Evolutionary conservation across 2,329 filamentous ascomycete genomes (phyloP).

Genomic region (Aspergillus aculeatus): DNA sequence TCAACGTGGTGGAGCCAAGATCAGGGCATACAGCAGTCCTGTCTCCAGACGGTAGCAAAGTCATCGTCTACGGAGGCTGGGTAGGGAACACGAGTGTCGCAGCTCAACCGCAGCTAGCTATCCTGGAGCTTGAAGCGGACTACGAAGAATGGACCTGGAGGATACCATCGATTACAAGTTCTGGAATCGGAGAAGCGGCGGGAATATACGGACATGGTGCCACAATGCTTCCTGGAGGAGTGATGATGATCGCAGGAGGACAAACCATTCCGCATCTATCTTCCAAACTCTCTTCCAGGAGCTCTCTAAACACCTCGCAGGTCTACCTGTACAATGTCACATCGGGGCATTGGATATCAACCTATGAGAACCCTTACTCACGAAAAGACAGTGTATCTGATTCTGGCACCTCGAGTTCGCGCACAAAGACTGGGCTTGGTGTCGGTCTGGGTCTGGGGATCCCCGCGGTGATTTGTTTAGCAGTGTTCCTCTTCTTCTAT

Average conservation of each 20-base stretch:
- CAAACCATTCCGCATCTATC: conserved; percentile 49
- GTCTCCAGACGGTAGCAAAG: conserved; percentile 71
- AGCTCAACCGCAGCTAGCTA: conserved; percentile 75
- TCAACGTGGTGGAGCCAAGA: conserved; percentile 66
- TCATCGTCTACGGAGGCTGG: conserved; percentile 88
- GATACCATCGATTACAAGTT: conserved; percentile 37
- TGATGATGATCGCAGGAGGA: conserved; percentile 63
- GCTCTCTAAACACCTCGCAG: conserved; percentile 42
- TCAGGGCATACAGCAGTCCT: conserved; percentile 87
- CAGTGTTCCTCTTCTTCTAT: conserved; percentile 52
- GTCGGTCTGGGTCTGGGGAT: conserved; percentile 66
- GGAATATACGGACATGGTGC: conserved; percentile 64
- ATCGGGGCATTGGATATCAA: conserved; percentile 57
- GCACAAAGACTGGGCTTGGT: conserved; percentile 58
- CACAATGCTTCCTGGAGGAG: conserved; percentile 58
- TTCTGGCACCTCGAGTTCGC: conserved; percentile 29
- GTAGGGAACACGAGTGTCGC: conserved; percentile 75
- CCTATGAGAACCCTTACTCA: conserved; percentile 52
- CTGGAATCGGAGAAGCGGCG: conserved; percentile 42
- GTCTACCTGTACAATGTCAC: conserved; percentile 62
- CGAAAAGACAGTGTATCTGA: conserved; percentile 13
- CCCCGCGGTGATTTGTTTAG: conserved; percentile 49
- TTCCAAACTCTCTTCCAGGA: conserved; percentile 37
- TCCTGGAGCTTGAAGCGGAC: conserved; percentile 72
- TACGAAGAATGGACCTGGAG: conserved; percentile 60